Conservation (phyloP, 495 filamentous ascomycete species). For the Melanomma pulvis-pyrius region DNA sequence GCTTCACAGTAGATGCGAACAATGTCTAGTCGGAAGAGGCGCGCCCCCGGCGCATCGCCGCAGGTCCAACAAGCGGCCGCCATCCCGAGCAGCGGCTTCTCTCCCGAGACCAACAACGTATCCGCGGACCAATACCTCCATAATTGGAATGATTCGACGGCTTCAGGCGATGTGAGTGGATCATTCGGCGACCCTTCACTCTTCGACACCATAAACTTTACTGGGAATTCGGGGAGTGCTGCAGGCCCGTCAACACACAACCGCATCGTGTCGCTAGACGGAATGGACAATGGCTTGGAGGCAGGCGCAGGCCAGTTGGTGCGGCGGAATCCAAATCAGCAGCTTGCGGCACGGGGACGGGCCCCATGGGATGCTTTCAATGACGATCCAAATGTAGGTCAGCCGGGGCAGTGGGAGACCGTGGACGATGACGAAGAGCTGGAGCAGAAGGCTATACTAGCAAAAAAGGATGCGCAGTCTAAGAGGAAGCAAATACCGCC, state of each 20-base stretch:
- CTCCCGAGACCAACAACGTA: conserved; percentile 14
- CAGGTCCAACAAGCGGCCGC: conserved; percentile 18
- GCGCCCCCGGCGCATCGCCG: conserved; percentile 37
- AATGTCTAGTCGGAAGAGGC: conserved; percentile 34
- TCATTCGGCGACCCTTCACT: conserved; percentile 25
- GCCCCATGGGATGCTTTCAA: conserved; percentile 27
- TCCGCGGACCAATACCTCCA: conserved; percentile 16
- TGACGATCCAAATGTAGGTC: conserved; percentile 1
- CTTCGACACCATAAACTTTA: conserved; percentile 20
- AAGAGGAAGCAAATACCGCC: conserved; percentile 95
- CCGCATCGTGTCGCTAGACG: conserved; percentile 32
- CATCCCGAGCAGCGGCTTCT: conserved; percentile 8
- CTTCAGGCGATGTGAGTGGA: conserved; percentile 4
- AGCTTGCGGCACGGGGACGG: conserved; percentile 32
- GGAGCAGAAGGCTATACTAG: conserved; percentile 70
- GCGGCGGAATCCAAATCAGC: conserved; percentile 36
- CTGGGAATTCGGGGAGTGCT: background rate
- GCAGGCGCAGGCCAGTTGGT: conserved; percentile 33
- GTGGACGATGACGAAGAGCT: conserved; percentile 71
- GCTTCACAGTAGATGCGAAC: background rate
- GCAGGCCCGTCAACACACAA: conserved; percentile 15
- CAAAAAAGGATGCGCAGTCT: conserved; percentile 79
- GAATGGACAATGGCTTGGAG: conserved; percentile 15
- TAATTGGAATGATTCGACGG: conserved; percentile 27
- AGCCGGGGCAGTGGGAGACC: conserved; percentile 22